Percentiles rank a stretch among this genome's conserved stretches.
Conservation (phyloP, 2,329 filamentous ascomycete species). For the Cladorrhinum sp. region DNA sequence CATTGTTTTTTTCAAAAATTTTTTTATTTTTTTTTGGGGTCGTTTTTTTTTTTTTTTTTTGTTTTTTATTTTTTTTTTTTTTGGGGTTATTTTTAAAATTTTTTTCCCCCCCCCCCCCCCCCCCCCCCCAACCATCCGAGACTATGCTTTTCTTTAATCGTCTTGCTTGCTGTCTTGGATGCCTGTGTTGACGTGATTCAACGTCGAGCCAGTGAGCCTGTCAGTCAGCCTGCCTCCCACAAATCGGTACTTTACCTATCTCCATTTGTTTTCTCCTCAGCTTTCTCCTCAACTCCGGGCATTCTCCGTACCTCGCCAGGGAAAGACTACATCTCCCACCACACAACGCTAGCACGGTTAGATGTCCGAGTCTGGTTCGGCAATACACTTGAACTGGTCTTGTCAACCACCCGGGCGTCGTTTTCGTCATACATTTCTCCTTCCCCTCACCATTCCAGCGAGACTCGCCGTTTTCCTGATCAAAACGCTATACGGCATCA, state of each 20-base stretch:
- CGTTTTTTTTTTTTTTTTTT: no score
- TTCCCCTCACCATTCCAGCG: neutral
- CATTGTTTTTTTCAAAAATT: no score
- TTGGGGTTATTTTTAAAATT: no score
- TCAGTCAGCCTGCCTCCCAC: neutral
- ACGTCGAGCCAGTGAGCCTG: neutral
- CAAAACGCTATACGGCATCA: constrained; percentile 4
- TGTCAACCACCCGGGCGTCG: neutral
- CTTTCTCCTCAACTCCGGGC: neutral
- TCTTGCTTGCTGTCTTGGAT: neutral
- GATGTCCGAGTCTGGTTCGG: neutral
- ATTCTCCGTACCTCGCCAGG: neutral
- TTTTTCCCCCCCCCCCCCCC: no score
- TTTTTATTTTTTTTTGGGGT: no score
- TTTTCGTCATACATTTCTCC: neutral
- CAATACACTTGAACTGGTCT: neutral
- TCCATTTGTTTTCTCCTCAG: neutral
- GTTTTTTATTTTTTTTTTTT: no score
- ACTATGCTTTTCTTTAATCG: neutral
- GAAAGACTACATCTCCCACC: neutral
- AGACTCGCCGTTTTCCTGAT: neutral
- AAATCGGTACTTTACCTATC: neutral
- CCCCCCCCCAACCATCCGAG: neutral
- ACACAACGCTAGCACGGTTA: neutral
- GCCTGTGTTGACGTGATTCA: neutral